phyloP scores from a whole-genome alignment of 257 asterid genomes.

The Primulina tabacum region DNA sequence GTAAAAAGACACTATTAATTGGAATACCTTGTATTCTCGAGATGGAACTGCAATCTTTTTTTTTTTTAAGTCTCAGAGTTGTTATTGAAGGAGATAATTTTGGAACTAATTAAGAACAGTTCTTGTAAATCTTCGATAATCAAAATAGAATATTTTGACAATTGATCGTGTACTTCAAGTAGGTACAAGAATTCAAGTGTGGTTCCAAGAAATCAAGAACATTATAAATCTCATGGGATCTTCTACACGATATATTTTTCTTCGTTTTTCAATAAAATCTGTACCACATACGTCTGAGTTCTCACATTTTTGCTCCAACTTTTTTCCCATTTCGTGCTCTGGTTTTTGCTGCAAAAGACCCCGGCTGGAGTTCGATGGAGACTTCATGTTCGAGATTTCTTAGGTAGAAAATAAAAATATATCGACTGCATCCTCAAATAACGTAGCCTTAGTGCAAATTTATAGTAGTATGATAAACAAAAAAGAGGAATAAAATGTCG shows the following conservation, averaged over 20 bases:
- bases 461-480: slow-evolving; percentile 28
- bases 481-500: neutral
- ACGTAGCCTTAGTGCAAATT: slow-evolving; percentile 19
- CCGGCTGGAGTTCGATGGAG: slow-evolving; percentile 26
- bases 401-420: slow-evolving; percentile 12
- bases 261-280: slow-evolving; percentile 33
- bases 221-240: slow-evolving; percentile 63
- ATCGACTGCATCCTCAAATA: neutral
- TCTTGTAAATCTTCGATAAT: neutral
- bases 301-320: slow-evolving; percentile 21
- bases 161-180: neutral
- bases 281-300: slow-evolving; percentile 1
- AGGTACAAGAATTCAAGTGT: slow-evolving; percentile 30
- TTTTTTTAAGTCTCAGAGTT: no score
- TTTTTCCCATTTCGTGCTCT: slow-evolving; percentile 26
- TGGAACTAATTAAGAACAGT: neutral
- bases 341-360: slow-evolving; percentile 27
- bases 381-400: slow-evolving; percentile 32
- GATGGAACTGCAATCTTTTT: no score
- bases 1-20: no score
- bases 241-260: slow-evolving; percentile 38
- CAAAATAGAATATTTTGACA: neutral
- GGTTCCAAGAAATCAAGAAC: slow-evolving; percentile 61
- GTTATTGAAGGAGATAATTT: no score
- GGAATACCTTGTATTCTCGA: no score